These are phyloP conservation scores for Waitea zeae DNA, from an alignment of 1,284 basidiomycete genomes.

Conservation along the genomic window DNA sequence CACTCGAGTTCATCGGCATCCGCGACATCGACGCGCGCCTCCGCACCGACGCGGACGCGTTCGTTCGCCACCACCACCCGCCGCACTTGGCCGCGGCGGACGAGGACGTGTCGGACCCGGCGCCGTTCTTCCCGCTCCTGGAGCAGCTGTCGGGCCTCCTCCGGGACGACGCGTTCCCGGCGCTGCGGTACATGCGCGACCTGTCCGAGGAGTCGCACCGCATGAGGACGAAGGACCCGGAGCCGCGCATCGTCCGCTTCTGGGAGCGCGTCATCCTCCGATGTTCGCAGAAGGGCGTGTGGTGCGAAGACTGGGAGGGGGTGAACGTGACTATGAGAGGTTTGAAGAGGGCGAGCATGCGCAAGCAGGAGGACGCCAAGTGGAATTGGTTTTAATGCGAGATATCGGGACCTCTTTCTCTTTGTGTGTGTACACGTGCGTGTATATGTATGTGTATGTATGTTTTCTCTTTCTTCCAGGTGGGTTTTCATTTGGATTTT, in stretches of 20 bases:
- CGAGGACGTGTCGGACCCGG: too few relatives aligned
- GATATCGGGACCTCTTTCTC: too few relatives aligned
- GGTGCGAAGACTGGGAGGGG: conserved; percentile 37
- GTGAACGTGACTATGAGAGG: too few relatives aligned
- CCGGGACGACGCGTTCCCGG: conserved; percentile 40
- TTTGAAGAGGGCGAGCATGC: too few relatives aligned
- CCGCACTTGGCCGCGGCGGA: conserved; percentile 13
- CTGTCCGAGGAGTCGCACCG: conserved; percentile 20
- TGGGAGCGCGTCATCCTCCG: conserved; percentile 29
- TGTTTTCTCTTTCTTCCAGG: too few relatives aligned
- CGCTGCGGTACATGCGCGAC: conserved; percentile 42
- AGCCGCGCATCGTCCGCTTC: conserved; percentile 22
- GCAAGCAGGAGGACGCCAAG: too few relatives aligned
- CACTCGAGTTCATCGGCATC: conserved; percentile 48
- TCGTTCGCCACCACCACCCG: too few relatives aligned
- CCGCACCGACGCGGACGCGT: conserved; percentile 19
- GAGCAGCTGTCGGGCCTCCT: conserved; percentile 47
- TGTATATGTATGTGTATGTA: too few relatives aligned
- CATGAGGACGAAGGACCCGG: conserved; percentile 14
- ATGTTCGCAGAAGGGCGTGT: conserved; percentile 29
- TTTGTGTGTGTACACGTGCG: too few relatives aligned
- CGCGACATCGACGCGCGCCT: conserved; percentile 51
- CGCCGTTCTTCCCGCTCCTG: conserved; percentile 43
- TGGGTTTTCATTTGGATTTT: too few relatives aligned
- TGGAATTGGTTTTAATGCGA: too few relatives aligned